Evolutionary conservation across 331 rosid species (phyloP).

Genomic region (Rhamnella rubrinervis): DNA sequence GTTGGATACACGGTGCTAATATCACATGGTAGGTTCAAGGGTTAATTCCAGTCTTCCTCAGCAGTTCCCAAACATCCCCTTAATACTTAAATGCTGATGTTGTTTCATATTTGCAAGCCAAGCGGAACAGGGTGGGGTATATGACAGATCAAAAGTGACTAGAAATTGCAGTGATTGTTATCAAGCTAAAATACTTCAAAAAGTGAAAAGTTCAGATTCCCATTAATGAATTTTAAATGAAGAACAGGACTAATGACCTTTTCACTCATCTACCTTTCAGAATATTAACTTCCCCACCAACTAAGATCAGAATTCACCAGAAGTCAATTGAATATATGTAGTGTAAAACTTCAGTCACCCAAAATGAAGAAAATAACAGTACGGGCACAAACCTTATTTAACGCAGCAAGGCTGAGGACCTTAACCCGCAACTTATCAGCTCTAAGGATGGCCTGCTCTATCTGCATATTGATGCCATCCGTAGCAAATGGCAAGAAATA

Average conservation of each 20-base stretch:
- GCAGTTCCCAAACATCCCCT: too few relatives aligned
- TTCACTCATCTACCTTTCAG: not conserved
- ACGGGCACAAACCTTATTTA: slow-evolving; percentile 68
- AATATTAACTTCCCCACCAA: slow-evolving; percentile 36
- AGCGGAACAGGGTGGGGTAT: not conserved
- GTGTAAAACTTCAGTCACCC: not conserved
- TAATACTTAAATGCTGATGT: too few relatives aligned
- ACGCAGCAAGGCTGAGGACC: slow-evolving; percentile 96
- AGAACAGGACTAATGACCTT: not conserved
- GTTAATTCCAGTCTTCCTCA: not conserved
- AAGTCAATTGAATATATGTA: slow-evolving; percentile 2
- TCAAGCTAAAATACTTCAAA: not conserved
- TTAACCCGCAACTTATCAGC: slow-evolving; percentile 84
- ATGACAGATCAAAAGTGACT: not conserved
- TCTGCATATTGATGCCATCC: slow-evolving; percentile 78
- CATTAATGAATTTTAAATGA: slow-evolving; percentile 7
- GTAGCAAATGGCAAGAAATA: slow-evolving; percentile 93
- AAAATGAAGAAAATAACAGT: not conserved
- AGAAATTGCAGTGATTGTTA: not conserved
- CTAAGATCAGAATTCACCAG: slow-evolving; percentile 27
- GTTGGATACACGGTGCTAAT: not conserved
- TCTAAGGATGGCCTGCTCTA: slow-evolving; percentile 77
- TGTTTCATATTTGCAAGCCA: too few relatives aligned
- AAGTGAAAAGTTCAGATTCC: not conserved
- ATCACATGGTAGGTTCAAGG: not conserved